A percentile compares a stretch with the other conserved stretches of the same genome.
These are phyloP conservation scores for Suillus luteus DNA, from an alignment of 768 basidiomycete species.

Conservation along the genomic window DNA sequence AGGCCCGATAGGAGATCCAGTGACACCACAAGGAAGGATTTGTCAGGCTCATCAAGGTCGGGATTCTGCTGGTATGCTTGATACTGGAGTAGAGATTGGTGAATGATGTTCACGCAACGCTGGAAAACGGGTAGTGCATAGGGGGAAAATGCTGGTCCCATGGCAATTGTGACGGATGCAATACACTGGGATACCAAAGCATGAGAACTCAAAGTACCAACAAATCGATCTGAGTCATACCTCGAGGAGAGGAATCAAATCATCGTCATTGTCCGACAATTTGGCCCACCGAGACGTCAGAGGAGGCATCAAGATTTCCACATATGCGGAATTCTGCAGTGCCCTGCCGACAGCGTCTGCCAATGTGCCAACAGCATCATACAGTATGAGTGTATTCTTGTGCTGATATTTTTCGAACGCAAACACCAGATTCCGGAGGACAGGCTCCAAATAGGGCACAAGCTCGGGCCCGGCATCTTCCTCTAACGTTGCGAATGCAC, in stretches of 20 bases:
- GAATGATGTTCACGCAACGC: slow-evolving; percentile 85
- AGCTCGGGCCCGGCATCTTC: slow-evolving; percentile 93
- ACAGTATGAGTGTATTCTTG: slow-evolving; percentile 98
- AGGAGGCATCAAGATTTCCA: slow-evolving; percentile 97
- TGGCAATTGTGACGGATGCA: slow-evolving; percentile 95
- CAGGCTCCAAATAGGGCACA: slow-evolving; percentile 92
- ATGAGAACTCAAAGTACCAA: slow-evolving; percentile 4
- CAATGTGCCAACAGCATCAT: slow-evolving; percentile 97
- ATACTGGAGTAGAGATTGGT: slow-evolving; percentile 79
- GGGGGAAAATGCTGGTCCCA: slow-evolving; percentile 84
- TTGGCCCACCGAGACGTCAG: slow-evolving; percentile 89
- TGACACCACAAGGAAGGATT: slow-evolving; percentile 96
- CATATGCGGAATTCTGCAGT: slow-evolving; percentile 80
- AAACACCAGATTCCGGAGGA: slow-evolving; percentile 90
- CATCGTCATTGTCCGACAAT: slow-evolving; percentile 87
- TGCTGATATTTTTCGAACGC: slow-evolving; percentile 99
- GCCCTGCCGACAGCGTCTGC: slow-evolving; percentile 95
- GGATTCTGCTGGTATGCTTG: slow-evolving; percentile 87
- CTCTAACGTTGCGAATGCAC: slow-evolving; percentile 97
- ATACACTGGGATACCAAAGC: slow-evolving; percentile 66
- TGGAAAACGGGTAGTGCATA: slow-evolving; percentile 93
- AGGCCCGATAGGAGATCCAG: slow-evolving; percentile 96
- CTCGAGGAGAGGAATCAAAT: slow-evolving; percentile 93
- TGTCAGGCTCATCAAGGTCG: slow-evolving; percentile 92
- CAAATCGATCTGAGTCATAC: slow-evolving; percentile 45